Evolutionary conservation across 78 protist genomes (phyloP).

Genomic region (Pigoraptor vietnamica): DNA sequence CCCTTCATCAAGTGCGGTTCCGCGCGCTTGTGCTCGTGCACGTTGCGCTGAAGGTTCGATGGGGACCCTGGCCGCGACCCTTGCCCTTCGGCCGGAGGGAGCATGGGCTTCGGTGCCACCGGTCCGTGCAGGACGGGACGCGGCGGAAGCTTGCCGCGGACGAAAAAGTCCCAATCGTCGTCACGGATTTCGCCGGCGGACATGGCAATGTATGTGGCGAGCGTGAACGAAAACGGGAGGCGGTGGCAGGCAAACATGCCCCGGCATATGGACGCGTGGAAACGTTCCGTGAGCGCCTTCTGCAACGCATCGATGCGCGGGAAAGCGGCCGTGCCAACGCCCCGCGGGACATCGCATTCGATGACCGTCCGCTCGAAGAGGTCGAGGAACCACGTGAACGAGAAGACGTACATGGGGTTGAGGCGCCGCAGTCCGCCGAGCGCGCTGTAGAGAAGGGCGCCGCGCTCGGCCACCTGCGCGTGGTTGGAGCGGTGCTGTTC

Average conservation of each 20-base stretch:
- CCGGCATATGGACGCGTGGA: background rate
- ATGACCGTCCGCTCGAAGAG: conserved; percentile 56
- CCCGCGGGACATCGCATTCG: background rate
- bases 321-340: background rate
- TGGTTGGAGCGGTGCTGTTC: background rate
- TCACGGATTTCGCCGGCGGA: background rate
- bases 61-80: background rate
- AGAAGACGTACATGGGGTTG: conserved; percentile 80
- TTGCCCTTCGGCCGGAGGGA: background rate
- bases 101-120: background rate
- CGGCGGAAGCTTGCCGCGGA: background rate
- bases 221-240: conserved; percentile 76
- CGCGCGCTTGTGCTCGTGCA: background rate
- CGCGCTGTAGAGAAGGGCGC: conserved; percentile 72
- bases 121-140: too few relatives aligned
- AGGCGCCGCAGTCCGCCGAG: conserved; percentile 68
- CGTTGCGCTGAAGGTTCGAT: too few relatives aligned
- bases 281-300: background rate
- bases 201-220: background rate
- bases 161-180: background rate
- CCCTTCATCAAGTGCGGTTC: background rate
- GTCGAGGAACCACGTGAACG: conserved; percentile 65
- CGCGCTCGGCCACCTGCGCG: conserved; percentile 25
- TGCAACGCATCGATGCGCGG: background rate
- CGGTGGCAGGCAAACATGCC: conserved; percentile 77